phyloP scores from a whole-genome alignment of 2,329 filamentous ascomycete species.

The Cordyceps militaris region DNA sequence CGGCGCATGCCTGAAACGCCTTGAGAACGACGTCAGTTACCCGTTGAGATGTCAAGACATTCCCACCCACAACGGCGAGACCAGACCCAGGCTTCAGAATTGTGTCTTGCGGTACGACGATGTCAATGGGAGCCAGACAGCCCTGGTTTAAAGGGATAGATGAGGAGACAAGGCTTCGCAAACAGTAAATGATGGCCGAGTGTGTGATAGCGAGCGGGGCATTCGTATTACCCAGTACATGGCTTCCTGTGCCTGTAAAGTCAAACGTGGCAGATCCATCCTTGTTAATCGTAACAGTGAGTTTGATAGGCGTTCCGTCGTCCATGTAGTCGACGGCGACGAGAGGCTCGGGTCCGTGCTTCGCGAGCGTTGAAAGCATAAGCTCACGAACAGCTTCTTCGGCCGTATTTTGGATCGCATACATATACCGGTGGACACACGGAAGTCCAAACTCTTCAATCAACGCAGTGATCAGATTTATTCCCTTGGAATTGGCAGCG shows the following conservation, averaged over 20 bases:
- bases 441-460: constrained; percentile 67
- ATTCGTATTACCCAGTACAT: constrained; percentile 29
- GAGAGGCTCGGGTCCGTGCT: constrained; percentile 18
- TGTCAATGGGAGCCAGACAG: constrained; percentile 68
- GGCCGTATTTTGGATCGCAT: constrained; percentile 34
- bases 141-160: constrained; percentile 86
- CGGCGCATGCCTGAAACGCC: constrained; percentile 72
- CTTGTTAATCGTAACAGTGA: constrained; percentile 67
- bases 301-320: constrained; percentile 70
- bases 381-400: constrained; percentile 28
- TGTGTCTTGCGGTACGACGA: constrained; percentile 63
- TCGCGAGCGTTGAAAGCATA: constrained; percentile 16
- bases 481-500: constrained; percentile 80
- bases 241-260: constrained; percentile 26
- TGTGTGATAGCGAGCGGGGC: constrained; percentile 28
- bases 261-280: constrained; percentile 68
- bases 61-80: constrained; percentile 76
- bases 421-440: constrained; percentile 57
- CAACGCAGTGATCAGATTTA: constrained; percentile 62
- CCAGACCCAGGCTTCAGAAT: constrained; percentile 70
- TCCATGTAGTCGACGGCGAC: constrained; percentile 61
- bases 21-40: constrained; percentile 78
- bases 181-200: constrained; percentile 73
- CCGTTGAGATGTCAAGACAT: constrained; percentile 72
- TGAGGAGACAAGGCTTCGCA: constrained; percentile 70